Evolutionary conservation across 2,329 filamentous ascomycete genomes (phyloP), one percentile per base, ranked within the genome.

Genomic region (Diaporthe amygdali): DNA sequence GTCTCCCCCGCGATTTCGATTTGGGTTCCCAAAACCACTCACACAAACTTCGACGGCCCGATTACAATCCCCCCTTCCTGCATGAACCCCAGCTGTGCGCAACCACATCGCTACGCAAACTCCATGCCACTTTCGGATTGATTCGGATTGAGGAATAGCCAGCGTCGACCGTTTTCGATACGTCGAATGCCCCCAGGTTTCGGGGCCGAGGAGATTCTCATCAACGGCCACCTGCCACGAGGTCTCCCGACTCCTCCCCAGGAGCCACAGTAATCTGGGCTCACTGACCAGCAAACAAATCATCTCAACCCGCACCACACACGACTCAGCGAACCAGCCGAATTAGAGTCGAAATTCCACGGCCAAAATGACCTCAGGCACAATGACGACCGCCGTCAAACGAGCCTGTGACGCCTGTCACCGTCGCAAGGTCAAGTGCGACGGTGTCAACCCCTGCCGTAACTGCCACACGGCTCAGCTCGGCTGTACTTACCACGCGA

Each of bases 391-490:
- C 74, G 86, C 87, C 74, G 86, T 89, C 63, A 89, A 89, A 77
- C 83, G 90, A 78, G 91, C 91, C 71, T 93, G 91, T 83, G 91
- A 93, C 80, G 91, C 91, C 77, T 93, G 91, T 79, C 91, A 93
- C 84, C 90, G 91, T 74, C 89, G 91, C 80, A 93, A 93, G 81
- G 91, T 93, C 79, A 93, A 92, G 80, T 93, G 92, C 78, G 91
- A 93, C 77, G 91, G 91, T 71, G 84, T 90, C 78, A 91, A 91
- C 76, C 91, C 92, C 25, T 94, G 92, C 81, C 87, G 89, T 72
- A 93, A 93, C 81, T 94, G 92, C 81, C 85, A 86, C 15, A 88
- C 91, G 9, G 90, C 92, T 8, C 87, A 90, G 76, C 84, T 94
- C 22, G 85, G 87, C 15, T 94, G 92, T 84, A 93, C 91, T 37